phyloP scores from a whole-genome alignment of 169 alveolate species.

The Cryptosporidium tyzzeri region DNA sequence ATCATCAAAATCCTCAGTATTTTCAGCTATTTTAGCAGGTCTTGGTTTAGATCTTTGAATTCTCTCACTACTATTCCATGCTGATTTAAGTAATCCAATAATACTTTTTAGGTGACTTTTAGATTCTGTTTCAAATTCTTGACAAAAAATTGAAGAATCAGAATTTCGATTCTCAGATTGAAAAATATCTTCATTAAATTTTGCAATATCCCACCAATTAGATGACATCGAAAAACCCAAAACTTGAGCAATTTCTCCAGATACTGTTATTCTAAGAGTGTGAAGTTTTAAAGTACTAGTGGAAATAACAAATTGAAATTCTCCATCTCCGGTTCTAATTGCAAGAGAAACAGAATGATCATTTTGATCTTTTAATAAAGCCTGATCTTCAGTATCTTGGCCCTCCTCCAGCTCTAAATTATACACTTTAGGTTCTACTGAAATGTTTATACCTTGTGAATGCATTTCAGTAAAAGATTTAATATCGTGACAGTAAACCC shows the following conservation, averaged over 20 bases:
- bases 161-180: background rate
- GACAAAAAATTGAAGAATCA: background rate
- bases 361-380: background rate
- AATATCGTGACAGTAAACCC: conserved; percentile 74
- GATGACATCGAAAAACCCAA: conserved; percentile 35
- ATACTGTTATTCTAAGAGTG: conserved; percentile 25
- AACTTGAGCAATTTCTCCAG: conserved; percentile 27
- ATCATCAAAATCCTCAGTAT: background rate
- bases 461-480: conserved; percentile 34
- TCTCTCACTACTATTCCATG: conserved; percentile 15
- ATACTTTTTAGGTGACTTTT: conserved; percentile 5
- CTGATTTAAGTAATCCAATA: conserved; percentile 3
- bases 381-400: background rate
- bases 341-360: conserved; percentile 28
- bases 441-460: conserved; percentile 44
- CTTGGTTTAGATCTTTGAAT: background rate
- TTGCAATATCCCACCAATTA: conserved; percentile 73
- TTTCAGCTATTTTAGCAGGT: background rate
- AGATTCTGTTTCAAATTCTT: background rate
- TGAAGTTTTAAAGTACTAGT: conserved; percentile 1
- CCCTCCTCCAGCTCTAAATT: conserved; percentile 29
- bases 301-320: conserved; percentile 44
- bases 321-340: conserved; percentile 39
- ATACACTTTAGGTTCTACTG: conserved; percentile 54
- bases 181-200: background rate